Base-by-base conservation (phyloP, 176 grass and related monocot species). In the Aegilops umbellulata region DNA sequence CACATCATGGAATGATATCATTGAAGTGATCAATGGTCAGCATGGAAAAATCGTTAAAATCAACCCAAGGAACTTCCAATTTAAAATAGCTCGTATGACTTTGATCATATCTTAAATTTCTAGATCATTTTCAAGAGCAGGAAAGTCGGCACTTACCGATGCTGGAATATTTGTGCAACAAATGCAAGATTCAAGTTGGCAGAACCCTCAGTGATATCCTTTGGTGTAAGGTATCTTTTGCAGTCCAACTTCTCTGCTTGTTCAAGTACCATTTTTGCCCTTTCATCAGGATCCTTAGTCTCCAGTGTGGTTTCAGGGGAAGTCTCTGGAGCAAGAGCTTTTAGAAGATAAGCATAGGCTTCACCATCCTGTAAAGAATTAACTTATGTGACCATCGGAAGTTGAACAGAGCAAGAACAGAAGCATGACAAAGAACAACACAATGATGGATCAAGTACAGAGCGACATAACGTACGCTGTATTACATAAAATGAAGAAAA, bases 111-210 rank as follows among this genome's bases (percentile, higher is more conserved):
- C 20, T 42, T 12, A 69, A 55, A 44, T 17, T 57, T 35, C 75
- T 26, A 6, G 4, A 63, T 34, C 64, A 20, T 72, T 77, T 71
- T 62, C 15, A 26, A 30, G 15, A 84, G 58, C 34, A 86, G 55
- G 64, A 49, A 83, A 84, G 7, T 35, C 12, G 7, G 34, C 69
- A 66, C 84, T 87, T 78, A 95, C 96, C 94, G 90, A 68, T 95
- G 93, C 81, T 98, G 96, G 79, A 98, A 98, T 86, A 98, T 98
- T 84, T 98, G 96, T 60, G 96, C 96, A 78, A 95, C 96, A 86
- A 98, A 98, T 89, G 93, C 96, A 89, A 98, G 96, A 91, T 98
- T 98, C 72, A 98, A 87, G 92, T 98, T 98, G 81, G 96, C 90
- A 88, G 96, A 98, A 62, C 96, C 96, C 84, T 98, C 96, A 17